Conservation (phyloP, 129 eudicot genomes). For the Flaveria trinervia region DNA sequence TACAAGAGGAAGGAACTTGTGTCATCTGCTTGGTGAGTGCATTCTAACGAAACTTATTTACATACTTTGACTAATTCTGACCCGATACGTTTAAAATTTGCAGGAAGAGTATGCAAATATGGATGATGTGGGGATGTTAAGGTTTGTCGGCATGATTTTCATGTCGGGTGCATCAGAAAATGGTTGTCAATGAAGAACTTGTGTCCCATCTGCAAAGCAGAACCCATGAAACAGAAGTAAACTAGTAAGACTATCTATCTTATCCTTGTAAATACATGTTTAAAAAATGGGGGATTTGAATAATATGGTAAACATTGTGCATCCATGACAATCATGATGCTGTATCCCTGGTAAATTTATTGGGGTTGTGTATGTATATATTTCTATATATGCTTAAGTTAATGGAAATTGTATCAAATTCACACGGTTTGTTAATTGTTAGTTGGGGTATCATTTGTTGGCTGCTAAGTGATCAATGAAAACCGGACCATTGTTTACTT, state of each 20-base stretch:
- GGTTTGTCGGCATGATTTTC: slow-evolving; percentile 72
- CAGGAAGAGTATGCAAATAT: slow-evolving; percentile 75
- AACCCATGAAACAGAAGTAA: slow-evolving; percentile 45
- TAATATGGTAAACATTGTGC: slow-evolving; percentile 34
- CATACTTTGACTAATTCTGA: slow-evolving; percentile 2
- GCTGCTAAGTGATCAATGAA: background rate
- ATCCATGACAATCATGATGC: slow-evolving; percentile 41
- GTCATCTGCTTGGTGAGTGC: slow-evolving; percentile 76
- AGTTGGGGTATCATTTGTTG: background rate
- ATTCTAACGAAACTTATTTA: background rate
- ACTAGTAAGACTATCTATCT: slow-evolving; percentile 16
- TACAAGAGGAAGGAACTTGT: slow-evolving; percentile 67
- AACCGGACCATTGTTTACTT: background rate
- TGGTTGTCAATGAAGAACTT: slow-evolving; percentile 74
- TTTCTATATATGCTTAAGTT: slow-evolving; percentile 15
- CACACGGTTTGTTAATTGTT: slow-evolving; percentile 7
- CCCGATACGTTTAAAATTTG: slow-evolving; percentile 9
- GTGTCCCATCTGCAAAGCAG: slow-evolving; percentile 80
- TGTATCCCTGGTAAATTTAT: slow-evolving; percentile 33
- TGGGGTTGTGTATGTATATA: slow-evolving; percentile 34
- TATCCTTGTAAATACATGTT: slow-evolving; percentile 34
- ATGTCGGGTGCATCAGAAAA: slow-evolving; percentile 59
- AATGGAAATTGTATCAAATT: slow-evolving; percentile 15
- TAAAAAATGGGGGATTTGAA: slow-evolving; percentile 25
- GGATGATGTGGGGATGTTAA: slow-evolving; percentile 73